A percentile compares a stretch with the other conserved stretches of the same genome.
These are phyloP conservation scores for Penicillium pancosmium DNA, from an alignment of 495 filamentous ascomycete species.

Conservation along the genomic window DNA sequence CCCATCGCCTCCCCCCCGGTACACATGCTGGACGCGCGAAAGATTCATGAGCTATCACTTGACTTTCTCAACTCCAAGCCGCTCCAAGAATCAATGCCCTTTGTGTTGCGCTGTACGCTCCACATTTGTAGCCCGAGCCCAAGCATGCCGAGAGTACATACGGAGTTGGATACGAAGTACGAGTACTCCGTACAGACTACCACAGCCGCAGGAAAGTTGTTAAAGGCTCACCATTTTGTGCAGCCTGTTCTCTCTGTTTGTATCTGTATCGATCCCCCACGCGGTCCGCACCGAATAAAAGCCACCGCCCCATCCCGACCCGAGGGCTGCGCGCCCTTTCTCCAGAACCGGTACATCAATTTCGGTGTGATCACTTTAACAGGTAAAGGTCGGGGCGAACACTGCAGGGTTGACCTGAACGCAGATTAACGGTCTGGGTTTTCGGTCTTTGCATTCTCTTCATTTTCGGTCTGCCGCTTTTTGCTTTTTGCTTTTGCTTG, in stretches of 20 bases:
- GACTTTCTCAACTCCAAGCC: background rate
- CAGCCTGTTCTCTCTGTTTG: background rate
- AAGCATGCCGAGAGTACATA: background rate
- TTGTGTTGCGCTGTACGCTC: background rate
- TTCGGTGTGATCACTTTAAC: background rate
- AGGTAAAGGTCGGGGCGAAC: background rate
- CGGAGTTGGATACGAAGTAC: background rate
- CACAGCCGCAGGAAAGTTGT: background rate
- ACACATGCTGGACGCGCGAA: background rate
- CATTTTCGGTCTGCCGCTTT: background rate
- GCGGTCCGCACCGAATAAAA: slow-evolving; percentile 17
- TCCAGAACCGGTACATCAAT: background rate
- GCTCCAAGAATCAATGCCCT: too few species aligned
- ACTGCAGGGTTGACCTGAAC: background rate
- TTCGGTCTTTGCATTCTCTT: background rate
- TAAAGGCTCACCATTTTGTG: background rate
- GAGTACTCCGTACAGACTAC: background rate
- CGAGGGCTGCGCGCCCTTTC: slow-evolving; percentile 1
- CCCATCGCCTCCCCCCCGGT: background rate
- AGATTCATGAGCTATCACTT: slow-evolving; percentile 2
- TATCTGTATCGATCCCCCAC: slow-evolving; percentile 6
- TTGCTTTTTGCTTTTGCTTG: too few species aligned
- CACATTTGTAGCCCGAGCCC: background rate
- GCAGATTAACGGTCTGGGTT: background rate
- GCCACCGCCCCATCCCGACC: slow-evolving; percentile 6